Conservation (phyloP, 2,329 filamentous ascomycete species). For the Trichoderma brevicompactum region DNA sequence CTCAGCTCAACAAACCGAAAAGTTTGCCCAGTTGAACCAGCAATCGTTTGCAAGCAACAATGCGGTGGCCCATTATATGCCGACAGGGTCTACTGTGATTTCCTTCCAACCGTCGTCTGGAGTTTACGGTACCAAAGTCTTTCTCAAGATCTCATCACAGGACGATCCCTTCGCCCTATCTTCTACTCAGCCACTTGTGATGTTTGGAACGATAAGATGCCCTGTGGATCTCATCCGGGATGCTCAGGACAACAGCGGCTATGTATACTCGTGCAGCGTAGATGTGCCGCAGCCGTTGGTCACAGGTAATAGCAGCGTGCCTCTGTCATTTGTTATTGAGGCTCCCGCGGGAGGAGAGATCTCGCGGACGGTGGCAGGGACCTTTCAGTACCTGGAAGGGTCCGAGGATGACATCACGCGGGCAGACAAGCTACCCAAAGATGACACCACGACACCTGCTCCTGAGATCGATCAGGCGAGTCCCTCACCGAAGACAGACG, state of each 20-base stretch:
- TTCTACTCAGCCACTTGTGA: constrained; percentile 63
- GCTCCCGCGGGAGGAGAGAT: constrained; percentile 57
- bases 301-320: constrained; percentile 59
- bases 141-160: constrained; percentile 73
- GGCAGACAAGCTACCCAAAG: constrained; percentile 43
- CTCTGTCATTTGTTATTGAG: constrained; percentile 59
- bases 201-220: constrained; percentile 79
- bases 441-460: constrained; percentile 45
- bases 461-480: constrained; percentile 46
- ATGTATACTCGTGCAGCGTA: constrained; percentile 72
- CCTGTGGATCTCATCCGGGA: constrained; percentile 60
- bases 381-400: constrained; percentile 57
- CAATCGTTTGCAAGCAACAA: constrained; percentile 64
- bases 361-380: constrained; percentile 52
- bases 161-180: constrained; percentile 70
- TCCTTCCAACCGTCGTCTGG: constrained; percentile 74
- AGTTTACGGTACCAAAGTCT: constrained; percentile 69
- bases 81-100: constrained; percentile 60
- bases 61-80: constrained; percentile 68
- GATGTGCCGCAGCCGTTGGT: constrained; percentile 67
- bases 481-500: constrained; percentile 49
- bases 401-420: constrained; percentile 51
- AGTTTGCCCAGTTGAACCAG: constrained; percentile 58
- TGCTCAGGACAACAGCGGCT: constrained; percentile 61
- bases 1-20: constrained; percentile 53